Conservation (phyloP, 345 rosid genomes). For the Heritiera fomes region DNA sequence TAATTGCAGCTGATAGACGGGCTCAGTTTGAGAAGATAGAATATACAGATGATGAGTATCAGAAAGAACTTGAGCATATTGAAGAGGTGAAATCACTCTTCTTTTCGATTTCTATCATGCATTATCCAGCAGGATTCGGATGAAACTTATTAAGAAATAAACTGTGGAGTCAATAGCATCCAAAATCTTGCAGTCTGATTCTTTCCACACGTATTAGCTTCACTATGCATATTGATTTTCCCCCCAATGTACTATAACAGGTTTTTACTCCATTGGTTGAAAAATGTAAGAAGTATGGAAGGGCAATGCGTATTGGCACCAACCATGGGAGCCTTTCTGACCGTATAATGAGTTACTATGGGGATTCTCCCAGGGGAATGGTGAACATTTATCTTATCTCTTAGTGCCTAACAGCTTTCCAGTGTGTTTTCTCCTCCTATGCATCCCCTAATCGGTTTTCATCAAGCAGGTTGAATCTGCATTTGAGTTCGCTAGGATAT, state of each 20-base stretch:
- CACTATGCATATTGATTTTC: constrained; percentile 18
- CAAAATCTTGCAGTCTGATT: not conserved
- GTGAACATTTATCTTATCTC: constrained; percentile 39
- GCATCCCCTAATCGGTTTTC: constrained; percentile 28
- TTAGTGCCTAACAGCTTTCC: constrained; percentile 15
- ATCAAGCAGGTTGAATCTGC: constrained; percentile 91
- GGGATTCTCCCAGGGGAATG: constrained; percentile 99
- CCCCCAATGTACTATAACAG: constrained; percentile 31
- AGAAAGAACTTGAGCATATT: constrained; percentile 92
- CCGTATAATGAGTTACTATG: constrained; percentile 97
- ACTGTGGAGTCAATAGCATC: not conserved
- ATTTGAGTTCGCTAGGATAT: constrained; percentile 95
- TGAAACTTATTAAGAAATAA: not conserved
- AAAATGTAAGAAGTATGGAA: constrained; percentile 94
- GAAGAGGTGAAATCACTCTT: constrained; percentile 57
- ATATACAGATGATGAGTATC: constrained; percentile 92
- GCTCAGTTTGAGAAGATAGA: constrained; percentile 91
- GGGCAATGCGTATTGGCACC: constrained; percentile 99
- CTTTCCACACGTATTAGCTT: not conserved
- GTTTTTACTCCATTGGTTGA: constrained; percentile 96
- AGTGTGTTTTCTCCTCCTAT: constrained; percentile 23
- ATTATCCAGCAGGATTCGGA: not conserved
- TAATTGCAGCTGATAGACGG: constrained; percentile 83
- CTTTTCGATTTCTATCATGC: not conserved
- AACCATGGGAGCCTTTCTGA: constrained; percentile 99